Base-by-base conservation (phyloP, 768 basidiomycete genomes). In the Mycena maculata region DNA sequence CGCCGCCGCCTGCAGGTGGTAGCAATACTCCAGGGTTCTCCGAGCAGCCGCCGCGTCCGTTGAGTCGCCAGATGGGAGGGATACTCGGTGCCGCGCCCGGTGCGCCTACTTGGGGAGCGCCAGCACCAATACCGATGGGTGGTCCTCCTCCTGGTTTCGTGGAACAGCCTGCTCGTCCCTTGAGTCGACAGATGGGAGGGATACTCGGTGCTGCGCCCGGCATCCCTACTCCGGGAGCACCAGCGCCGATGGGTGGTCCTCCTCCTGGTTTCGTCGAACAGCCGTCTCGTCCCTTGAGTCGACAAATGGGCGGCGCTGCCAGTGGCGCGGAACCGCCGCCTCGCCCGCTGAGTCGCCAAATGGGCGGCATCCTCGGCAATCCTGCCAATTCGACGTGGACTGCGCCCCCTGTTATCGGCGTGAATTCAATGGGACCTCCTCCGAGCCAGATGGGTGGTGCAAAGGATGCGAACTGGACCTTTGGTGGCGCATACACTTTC, bases 401-500 rank as follows among this genome's bases (percentile, higher is more conserved):
- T 23, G 60, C 50, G 8, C 47, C 45, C 2, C 58, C 55, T 15
- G 33, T 22, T 39, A 27, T 44, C n/a, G 50, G 38, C 3, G 52
- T 28, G 20, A 54, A 62, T 31, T 20, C 60, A 6, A 50, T 50
- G 59, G 59, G 41, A 12, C 49, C 59, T 11, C 30, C 38, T 36
- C 42, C 39, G 12, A 45, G 50, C 39, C 61, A 47, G 30, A 36
- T 47, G 13, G 52, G 52, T 12, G 61, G 7, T 23, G 36, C 54
- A 13, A 27, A 57, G 18, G 50, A 41, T 6, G 2, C 52, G 15
- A 53, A 49, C 28, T 63, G 67, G 67, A 30, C 56, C 22, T 33
- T 52, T 10, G 44, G 49, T 16, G 61, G 61, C 20, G 31, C 22
- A 15, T 68, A 63, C 38, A 15, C 48, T 1, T 67, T 62, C 20